Evolutionary conservation across 2,329 filamentous ascomycete genomes (phyloP).

Genomic region (Neonectria punicea): DNA sequence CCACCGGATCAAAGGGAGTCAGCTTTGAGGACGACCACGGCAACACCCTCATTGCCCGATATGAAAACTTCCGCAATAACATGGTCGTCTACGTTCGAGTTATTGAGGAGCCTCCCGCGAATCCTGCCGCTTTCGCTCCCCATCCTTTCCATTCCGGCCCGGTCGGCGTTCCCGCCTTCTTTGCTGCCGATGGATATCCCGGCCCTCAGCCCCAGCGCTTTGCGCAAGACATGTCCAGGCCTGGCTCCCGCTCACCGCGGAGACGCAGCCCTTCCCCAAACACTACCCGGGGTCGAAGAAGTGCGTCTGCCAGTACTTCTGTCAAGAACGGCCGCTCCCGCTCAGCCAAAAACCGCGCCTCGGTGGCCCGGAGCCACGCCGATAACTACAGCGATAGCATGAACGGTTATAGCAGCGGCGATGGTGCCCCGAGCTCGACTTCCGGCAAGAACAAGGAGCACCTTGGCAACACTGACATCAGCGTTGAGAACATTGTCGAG

Average conservation of each 20-base stretch:
- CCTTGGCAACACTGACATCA: constrained; percentile 95
- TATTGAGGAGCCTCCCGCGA: constrained; percentile 67
- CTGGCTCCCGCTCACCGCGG: constrained; percentile 75
- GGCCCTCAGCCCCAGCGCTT: constrained; percentile 61
- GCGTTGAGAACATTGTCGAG: constrained; percentile 97
- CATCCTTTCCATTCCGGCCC: constrained; percentile 64
- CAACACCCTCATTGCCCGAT: constrained; percentile 91
- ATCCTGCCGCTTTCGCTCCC: constrained; percentile 60
- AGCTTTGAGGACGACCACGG: constrained; percentile 94
- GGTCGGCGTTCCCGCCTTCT: constrained; percentile 60
- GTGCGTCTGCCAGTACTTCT: constrained; percentile 73
- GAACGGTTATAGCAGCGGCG: constrained; percentile 87
- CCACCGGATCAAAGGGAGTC: constrained; percentile 77
- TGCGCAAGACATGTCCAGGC: constrained; percentile 71
- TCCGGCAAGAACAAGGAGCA: constrained; percentile 82
- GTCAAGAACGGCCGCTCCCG: constrained; percentile 76
- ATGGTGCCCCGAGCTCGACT: constrained; percentile 80
- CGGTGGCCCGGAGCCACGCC: constrained; percentile 56
- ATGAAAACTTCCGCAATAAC: constrained; percentile 93
- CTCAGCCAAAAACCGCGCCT: constrained; percentile 73
- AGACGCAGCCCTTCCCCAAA: constrained; percentile 84
- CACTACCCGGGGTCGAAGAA: constrained; percentile 76
- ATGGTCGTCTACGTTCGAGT: constrained; percentile 95
- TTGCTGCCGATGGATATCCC: constrained; percentile 64
- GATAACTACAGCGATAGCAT: constrained; percentile 73